These are phyloP conservation scores for Clonostachys solani DNA, from an alignment of 2,329 filamentous ascomycete species.

Conservation along the genomic window DNA sequence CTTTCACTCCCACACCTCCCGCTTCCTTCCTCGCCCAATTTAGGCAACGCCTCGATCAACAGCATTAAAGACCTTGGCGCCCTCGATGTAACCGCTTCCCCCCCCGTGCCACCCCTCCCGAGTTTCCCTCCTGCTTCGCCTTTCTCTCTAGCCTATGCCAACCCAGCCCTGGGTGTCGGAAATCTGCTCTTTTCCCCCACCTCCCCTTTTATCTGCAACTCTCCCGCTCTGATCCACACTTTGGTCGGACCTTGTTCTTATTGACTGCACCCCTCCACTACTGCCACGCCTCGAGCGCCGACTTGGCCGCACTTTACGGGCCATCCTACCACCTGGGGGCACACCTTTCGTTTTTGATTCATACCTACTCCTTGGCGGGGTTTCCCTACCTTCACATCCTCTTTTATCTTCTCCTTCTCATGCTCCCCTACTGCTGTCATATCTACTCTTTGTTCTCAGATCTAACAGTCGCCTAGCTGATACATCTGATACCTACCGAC, in stretches of 20 bases:
- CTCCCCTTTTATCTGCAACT: constrained; percentile 39
- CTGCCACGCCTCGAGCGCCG: constrained; percentile 4
- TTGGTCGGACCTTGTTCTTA: constrained; percentile 20
- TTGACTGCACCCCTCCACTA: constrained; percentile 27
- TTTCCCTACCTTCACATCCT: background rate
- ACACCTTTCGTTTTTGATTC: too few species aligned
- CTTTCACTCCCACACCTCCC: too few species aligned
- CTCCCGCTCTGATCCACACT: constrained; percentile 39
- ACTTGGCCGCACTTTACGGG: too few species aligned
- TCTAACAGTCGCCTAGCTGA: background rate
- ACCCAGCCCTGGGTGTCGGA: constrained; percentile 5
- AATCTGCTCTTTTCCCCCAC: constrained; percentile 20
- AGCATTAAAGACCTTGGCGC: too few species aligned
- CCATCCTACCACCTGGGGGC: too few species aligned
- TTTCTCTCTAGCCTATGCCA: background rate
- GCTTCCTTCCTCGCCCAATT: too few species aligned
- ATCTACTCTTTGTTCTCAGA: background rate
- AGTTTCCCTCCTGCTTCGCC: background rate
- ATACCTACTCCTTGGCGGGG: too few species aligned
- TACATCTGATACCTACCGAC: constrained; percentile 1
- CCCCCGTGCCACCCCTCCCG: background rate
- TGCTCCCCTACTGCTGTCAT: too few species aligned
- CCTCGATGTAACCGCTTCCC: too few species aligned
- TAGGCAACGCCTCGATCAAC: too few species aligned
- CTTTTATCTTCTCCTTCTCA: background rate